phyloP scores from a whole-genome alignment of 495 filamentous ascomycete species.

The Aspergillus olivimuriae region DNA sequence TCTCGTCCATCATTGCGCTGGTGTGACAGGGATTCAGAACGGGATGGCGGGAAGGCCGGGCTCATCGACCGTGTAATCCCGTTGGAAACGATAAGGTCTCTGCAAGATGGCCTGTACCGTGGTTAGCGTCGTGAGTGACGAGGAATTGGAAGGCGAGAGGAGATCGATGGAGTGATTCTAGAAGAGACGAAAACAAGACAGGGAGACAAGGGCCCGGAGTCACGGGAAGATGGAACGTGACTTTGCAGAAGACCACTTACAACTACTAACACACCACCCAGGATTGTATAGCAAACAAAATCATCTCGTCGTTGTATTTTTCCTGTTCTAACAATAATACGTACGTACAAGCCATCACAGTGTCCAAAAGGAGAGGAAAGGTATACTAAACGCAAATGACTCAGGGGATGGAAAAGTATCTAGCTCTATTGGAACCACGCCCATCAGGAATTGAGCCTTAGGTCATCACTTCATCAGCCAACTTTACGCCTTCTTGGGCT shows the following conservation, averaged over 20 bases:
- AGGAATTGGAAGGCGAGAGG: not conserved
- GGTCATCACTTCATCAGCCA: slow-evolving; percentile 20
- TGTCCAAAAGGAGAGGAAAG: slow-evolving; percentile 10
- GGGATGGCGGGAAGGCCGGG: no score
- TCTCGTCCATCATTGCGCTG: no score
- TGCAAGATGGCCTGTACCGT: no score
- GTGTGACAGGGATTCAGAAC: no score
- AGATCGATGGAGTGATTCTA: not conserved
- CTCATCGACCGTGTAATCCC: no score
- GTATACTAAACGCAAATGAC: slow-evolving; percentile 1
- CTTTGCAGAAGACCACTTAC: not conserved
- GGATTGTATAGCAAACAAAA: not conserved
- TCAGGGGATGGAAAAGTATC: slow-evolving; percentile 9
- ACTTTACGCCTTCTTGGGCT: slow-evolving; percentile 36
- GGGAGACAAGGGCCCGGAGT: not conserved
- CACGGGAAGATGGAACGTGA: not conserved
- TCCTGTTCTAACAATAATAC: not conserved
- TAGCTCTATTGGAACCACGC: slow-evolving; percentile 21
- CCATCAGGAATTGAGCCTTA: slow-evolving; percentile 7
- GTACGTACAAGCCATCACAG: slow-evolving; percentile 1
- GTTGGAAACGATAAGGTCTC: no score
- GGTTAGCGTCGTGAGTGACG: no score
- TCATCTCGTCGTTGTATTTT: not conserved
- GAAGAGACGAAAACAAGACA: not conserved
- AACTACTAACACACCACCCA: not conserved